phyloP scores from a whole-genome alignment of 176 grass and related monocot genomes.

The Puccinellia tenuiflora region DNA sequence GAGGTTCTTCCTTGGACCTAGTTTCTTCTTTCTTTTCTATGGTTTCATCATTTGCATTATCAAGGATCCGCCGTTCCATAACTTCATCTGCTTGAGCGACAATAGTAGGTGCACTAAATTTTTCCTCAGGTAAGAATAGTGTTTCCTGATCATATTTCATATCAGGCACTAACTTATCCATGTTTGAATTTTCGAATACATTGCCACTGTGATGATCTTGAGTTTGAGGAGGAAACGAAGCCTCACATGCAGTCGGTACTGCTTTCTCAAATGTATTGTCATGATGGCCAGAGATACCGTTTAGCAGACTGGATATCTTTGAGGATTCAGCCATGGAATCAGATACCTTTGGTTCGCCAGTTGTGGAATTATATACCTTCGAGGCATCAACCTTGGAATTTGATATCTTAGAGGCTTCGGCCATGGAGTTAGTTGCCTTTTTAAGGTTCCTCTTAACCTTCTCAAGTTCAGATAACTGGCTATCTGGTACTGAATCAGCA shows the following conservation, averaged over 20 bases:
- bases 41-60: conserved; percentile 36
- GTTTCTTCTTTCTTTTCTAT: conserved; percentile 39
- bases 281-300: conserved; percentile 36
- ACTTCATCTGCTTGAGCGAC: conserved; percentile 39
- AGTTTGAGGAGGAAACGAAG: conserved; percentile 31
- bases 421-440: conserved; percentile 71
- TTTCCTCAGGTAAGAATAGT: conserved; percentile 30
- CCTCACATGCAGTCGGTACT: conserved; percentile 8
- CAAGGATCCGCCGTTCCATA: conserved; percentile 36
- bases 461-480: conserved; percentile 78
- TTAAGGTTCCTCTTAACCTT: conserved; percentile 89
- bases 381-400: conserved; percentile 49
- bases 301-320: conserved; percentile 37
- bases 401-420: conserved; percentile 63
- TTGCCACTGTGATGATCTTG: conserved; percentile 24
- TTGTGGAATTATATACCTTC: conserved; percentile 49
- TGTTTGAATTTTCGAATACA: conserved; percentile 35
- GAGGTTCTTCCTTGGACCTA: conserved; percentile 48
- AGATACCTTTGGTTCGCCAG: conserved; percentile 36
- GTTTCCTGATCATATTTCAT: conserved; percentile 41
- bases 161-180: conserved; percentile 36
- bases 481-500: conserved; percentile 57
- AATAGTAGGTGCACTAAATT: conserved; percentile 21
- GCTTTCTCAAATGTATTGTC: conserved; percentile 31
- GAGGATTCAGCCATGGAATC: conserved; percentile 43